phyloP scores from a whole-genome alignment of 2,329 filamentous ascomycete genomes.

The Pseudopithomyces maydicus region DNA sequence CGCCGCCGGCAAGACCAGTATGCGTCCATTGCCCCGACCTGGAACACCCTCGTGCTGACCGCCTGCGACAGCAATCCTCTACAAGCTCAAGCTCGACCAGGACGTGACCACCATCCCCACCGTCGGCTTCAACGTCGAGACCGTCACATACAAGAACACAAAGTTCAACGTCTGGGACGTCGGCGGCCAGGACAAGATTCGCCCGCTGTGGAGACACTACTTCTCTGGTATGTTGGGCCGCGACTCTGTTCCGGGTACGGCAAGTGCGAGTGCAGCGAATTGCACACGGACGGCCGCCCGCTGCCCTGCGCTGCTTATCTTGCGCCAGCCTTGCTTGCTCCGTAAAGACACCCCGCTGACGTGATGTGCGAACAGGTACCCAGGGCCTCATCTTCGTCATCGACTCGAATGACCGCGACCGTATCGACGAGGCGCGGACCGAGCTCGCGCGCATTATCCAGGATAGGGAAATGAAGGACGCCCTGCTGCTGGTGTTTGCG shows the following conservation, averaged over 20 bases:
- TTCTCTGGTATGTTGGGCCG: conserved; percentile 72
- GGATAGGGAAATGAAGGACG: conserved; percentile 97
- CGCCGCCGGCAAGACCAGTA: conserved; percentile 93
- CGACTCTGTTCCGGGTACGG: conserved; percentile 36
- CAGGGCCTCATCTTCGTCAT: conserved; percentile 99
- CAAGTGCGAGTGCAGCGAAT: conserved; percentile 22
- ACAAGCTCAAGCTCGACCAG: conserved; percentile 99
- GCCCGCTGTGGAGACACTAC: conserved; percentile 99
- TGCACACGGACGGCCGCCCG: conserved; percentile 18
- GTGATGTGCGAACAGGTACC: conserved; percentile 62
- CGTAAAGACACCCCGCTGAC: conserved; percentile 10
- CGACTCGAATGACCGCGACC: conserved; percentile 97
- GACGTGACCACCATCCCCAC: conserved; percentile 99
- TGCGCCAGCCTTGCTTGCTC: background rate
- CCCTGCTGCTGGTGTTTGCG: conserved; percentile 94
- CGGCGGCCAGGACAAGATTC: conserved; percentile 99
- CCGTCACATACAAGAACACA: conserved; percentile 99
- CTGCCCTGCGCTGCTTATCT: conserved; percentile 14
- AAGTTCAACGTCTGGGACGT: conserved; percentile 99
- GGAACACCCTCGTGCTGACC: conserved; percentile 19
- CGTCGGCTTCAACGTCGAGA: conserved; percentile 99
- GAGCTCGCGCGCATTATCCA: conserved; percentile 98
- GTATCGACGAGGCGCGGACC: conserved; percentile 94
- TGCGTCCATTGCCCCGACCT: conserved; percentile 22
- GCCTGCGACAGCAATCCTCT: conserved; percentile 73